These are phyloP conservation scores for Nitzschia sp. DNA, from an alignment of 108 stramenopile species.

Conservation along the genomic window DNA sequence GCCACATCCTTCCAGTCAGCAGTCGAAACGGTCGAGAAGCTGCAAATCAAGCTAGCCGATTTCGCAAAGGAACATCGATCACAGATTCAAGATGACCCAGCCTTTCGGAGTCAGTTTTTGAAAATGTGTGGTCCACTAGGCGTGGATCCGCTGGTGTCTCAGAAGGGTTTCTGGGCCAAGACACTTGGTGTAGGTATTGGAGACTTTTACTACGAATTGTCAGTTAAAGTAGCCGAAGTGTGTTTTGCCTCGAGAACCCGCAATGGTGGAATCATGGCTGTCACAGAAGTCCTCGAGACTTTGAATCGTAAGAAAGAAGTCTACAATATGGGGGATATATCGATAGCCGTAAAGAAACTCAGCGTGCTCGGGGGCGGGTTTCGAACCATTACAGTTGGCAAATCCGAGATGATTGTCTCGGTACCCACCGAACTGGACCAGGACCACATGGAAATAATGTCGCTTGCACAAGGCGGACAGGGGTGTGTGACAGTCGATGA, in stretches of 20 bases:
- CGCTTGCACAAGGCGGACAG: constrained; percentile 48
- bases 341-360: constrained; percentile 78
- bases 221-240: constrained; percentile 95
- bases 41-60: constrained; percentile 68
- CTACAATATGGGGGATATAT: constrained; percentile 71
- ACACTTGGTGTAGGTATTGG: constrained; percentile 58
- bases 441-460: constrained; percentile 86
- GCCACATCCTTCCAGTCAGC: constrained; percentile 70
- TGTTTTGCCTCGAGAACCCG: constrained; percentile 84
- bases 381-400: constrained; percentile 71
- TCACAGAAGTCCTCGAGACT: constrained; percentile 70
- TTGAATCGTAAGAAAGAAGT: constrained; percentile 41
- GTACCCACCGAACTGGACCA: constrained; percentile 85
- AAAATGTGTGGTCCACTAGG: constrained; percentile 92
- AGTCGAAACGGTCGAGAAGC: constrained; percentile 75
- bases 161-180: constrained; percentile 77
- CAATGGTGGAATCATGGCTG: constrained; percentile 96
- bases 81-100: constrained; percentile 87
- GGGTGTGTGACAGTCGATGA: constrained; percentile 62
- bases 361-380: constrained; percentile 82
- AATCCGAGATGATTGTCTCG: constrained; percentile 72
- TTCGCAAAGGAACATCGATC: constrained; percentile 93
- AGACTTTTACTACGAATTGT: constrained; percentile 98
- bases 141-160: constrained; percentile 79
- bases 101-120: constrained; percentile 93